phyloP scores from a whole-genome alignment of 495 filamentous ascomycete genomes.

The Astrothelium macrocarpum region DNA sequence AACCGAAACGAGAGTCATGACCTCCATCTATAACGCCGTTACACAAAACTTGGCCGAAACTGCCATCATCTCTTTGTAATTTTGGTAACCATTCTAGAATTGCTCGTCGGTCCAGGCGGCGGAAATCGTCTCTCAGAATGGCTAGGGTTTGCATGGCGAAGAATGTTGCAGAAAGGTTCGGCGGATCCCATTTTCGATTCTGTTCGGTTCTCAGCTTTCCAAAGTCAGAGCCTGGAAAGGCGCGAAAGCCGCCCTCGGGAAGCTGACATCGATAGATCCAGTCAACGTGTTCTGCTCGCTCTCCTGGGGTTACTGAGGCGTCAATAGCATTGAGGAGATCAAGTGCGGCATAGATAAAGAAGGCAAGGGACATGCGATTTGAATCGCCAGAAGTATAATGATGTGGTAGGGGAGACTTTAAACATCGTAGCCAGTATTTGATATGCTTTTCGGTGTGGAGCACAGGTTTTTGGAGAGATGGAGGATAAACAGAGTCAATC shows the following conservation, averaged over 20 bases:
- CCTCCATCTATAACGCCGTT: conserved; percentile 60
- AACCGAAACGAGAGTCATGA: conserved; percentile 78
- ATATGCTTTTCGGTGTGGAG: conserved; percentile 58
- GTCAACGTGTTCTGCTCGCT: conserved; percentile 50
- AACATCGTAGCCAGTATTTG: conserved; percentile 86
- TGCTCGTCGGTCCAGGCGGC: conserved; percentile 54
- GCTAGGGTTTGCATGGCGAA: conserved; percentile 72
- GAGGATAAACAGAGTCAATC: not conserved
- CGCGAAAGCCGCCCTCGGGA: conserved; percentile 67
- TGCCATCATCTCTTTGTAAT: conserved; percentile 76
- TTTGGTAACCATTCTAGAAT: conserved; percentile 64
- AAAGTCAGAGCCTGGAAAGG: conserved; percentile 60
- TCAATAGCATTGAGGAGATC: conserved; percentile 65
- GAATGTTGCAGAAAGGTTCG: conserved; percentile 75
- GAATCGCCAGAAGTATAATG: conserved; percentile 80
- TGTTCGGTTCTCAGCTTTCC: conserved; percentile 33
- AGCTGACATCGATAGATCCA: conserved; percentile 74
- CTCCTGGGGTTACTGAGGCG: conserved; percentile 44
- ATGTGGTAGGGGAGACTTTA: conserved; percentile 69
- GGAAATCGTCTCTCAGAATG: conserved; percentile 64
- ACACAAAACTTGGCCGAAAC: conserved; percentile 75
- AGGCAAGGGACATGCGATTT: conserved; percentile 79
- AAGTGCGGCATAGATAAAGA: conserved; percentile 74
- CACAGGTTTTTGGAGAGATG: not conserved
- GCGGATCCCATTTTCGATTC: conserved; percentile 61